phyloP scores from a whole-genome alignment of 129 eudicot genomes.

The Smallanthus sonchifolius region DNA sequence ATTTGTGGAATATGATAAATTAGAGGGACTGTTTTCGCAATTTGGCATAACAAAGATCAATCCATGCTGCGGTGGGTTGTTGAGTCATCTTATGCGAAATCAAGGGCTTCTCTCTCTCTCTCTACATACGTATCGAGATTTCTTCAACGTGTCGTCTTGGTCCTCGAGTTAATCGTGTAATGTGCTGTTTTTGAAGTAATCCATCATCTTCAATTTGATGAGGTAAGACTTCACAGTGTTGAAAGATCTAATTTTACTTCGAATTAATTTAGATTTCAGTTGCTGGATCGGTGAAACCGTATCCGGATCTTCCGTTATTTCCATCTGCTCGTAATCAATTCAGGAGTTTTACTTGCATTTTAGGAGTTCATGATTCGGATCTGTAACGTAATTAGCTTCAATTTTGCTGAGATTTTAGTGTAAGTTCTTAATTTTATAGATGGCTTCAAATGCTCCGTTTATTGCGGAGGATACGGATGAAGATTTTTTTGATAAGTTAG shows the following conservation, averaged over 20 bases:
- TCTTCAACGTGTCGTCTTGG: conserved; percentile 27
- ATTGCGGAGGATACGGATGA: conserved; percentile 95
- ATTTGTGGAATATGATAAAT: not conserved
- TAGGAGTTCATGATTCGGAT: conserved; percentile 30
- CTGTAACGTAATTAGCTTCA: conserved; percentile 31
- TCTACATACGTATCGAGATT: conserved; percentile 3
- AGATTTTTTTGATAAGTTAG: conserved; percentile 90
- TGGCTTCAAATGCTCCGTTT: conserved; percentile 73
- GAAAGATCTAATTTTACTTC: conserved; percentile 18
- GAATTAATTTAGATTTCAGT: not conserved
- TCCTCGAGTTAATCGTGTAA: conserved; percentile 15
- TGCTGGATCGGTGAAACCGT: conserved; percentile 37
- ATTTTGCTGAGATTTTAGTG: conserved; percentile 20
- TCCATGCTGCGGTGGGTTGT: conserved; percentile 33
- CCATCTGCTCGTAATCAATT: conserved; percentile 12
- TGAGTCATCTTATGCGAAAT: conserved; percentile 50
- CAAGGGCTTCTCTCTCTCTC: conserved; percentile 41
- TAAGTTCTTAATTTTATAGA: conserved; percentile 38
- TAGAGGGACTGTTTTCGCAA: conserved; percentile 2
- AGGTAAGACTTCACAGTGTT: not conserved
- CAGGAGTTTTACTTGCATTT: not conserved
- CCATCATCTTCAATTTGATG: conserved; percentile 14
- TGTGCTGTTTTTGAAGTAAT: conserved; percentile 1
- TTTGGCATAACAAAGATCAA: not conserved
- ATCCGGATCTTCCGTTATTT: conserved; percentile 37